Base-by-base conservation (phyloP, 169 alveolate genomes). In the Plasmodium billcollinsi region DNA sequence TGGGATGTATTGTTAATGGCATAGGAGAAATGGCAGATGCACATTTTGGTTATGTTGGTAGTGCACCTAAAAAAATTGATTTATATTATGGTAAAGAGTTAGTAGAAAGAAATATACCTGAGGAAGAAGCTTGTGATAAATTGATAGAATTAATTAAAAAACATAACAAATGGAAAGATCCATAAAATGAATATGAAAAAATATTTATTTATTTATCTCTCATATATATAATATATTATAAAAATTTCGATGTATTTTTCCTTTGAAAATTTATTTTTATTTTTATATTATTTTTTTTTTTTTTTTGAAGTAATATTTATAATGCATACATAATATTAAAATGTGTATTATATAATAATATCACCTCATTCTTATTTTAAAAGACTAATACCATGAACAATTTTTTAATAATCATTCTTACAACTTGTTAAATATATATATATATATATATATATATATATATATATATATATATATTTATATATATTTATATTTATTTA, bases 21-120 rank as follows among this genome's bases (percentile, higher is more conserved):
- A 95, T 95, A 15, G 98, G 98, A 0, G 98, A 96, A 74, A 96
- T 96, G 98, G 98, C 97, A 0, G 98, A 96, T 73, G 98, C 98
- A n/a, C 97, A 96, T 88, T 96, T 96, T 72, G 98, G 98, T 61
- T 96, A 96, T 58, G 98, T 94, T 3, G 97, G 97, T 14, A 94
- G 96, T 14, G 93, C 95, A 29, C 97, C 96, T 1, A 94, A 94
- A 33, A 94, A 94, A 95, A 96, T 96, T 50, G 98, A 96, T 61
- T 83, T 96, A 73, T 96, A 96, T 70, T 96, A 94, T 63, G 94
- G 94, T 67, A 95, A 96, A 78, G 88, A 94, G 75, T 65, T 90
- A 62, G 96, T 95, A 56, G 95, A 94, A 86, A 61, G 97, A 63
- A 94, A 92, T 74, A 89, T 96, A 26, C 97, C 97, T 21, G 92